Base-by-base conservation (phyloP, 2,329 filamentous ascomycete species). In the Aspergillus vadensis region DNA sequence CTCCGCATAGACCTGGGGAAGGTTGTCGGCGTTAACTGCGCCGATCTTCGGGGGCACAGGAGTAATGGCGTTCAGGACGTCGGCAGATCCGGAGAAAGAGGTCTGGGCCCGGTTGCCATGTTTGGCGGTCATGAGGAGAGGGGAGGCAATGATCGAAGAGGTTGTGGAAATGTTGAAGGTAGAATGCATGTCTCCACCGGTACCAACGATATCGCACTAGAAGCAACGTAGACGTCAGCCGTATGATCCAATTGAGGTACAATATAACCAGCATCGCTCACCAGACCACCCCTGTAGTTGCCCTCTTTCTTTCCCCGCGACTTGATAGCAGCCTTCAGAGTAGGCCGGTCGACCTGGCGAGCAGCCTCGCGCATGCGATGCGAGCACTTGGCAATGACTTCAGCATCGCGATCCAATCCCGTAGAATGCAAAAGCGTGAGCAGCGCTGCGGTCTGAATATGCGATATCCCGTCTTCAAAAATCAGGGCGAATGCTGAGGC, bases 161-260 rank as follows among this genome's bases (percentile, higher is more conserved):
- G 95, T 97, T 4, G 95, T 99, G 69, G 90, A 95, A 74, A 99
- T 94, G 77, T 99, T 99, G 86, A 97, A 99, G 36, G 95, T 99
- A 77, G 96, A 92, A 83, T 98, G 93, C 19, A 90, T 89, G 80
- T 99, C 95, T 72, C 95, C 95, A 67, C 95, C 95, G 7, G 95
- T 99, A 68, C 95, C 95, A 60, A 99, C 95, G 74, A 99, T 98
- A 76, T 99, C 95, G 75, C 93, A 88, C 85, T 87, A 65, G 27
- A 48, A 30, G 47, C 15, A 7, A 10, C 23, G 27, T 12, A n/a
- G 5, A 10, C 9, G 39, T 63, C 23, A 58, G 47, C 32, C 50
- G 12, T 21, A 15, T 39, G 21, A 17, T 23, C 52, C 32, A 49
- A 27, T 36, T 15, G n/a, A 41, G 51, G 6, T n/a, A 49, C 7